Base-by-base conservation (phyloP, 1,139 yeast species). In the Taphrina communis region DNA sequence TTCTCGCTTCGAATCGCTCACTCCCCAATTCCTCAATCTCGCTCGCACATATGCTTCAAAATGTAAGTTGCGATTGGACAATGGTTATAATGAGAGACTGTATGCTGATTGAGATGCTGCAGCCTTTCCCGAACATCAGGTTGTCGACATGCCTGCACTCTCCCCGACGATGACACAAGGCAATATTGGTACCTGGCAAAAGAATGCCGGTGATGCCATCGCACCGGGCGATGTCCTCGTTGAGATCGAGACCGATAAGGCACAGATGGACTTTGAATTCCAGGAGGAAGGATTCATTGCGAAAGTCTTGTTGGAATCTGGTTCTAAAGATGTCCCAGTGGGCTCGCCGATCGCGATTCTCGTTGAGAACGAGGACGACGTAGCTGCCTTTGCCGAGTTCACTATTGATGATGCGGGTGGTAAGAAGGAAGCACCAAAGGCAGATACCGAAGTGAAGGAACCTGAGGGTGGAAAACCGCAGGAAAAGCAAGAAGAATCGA, bases 101-200 rank as follows among this genome's bases (percentile, higher is more conserved):
- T 38, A 19, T 21, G 39, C 11, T 38, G 17, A 19, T 12, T n/a
- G 2, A n/a, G 11, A n/a, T 50, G 36, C 8, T 50, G 53, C 53
- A 75, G 77, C 80, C 35, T 81, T 74, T 85, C 89, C 83, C 41
- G 69, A 77, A 41, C 94, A 89, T 78, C 83, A 86, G 68, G 87
- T 89, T 75, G 88, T 70, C 19, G 65, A 60, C 70, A 94, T 94
- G 98, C 99, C 99, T 2, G 97, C 99, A 36, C 90, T 94, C 97
- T 92, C 98, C 7, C 99, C 99, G 53, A 94, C 99, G 19, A 94
- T 94, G 99, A 91, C 94, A 41, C 92, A 88, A 77, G 99, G 99
- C 57, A 97, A 97, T n/a, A 85, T 94, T 74, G 91, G 91, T 14
- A 83, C 86, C 68, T 94, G 99, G 99, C 90, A 91, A 77, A 83